These are phyloP conservation scores for Botrytis tulipae DNA, from an alignment of 2,329 filamentous ascomycete species.

Conservation along the genomic window DNA sequence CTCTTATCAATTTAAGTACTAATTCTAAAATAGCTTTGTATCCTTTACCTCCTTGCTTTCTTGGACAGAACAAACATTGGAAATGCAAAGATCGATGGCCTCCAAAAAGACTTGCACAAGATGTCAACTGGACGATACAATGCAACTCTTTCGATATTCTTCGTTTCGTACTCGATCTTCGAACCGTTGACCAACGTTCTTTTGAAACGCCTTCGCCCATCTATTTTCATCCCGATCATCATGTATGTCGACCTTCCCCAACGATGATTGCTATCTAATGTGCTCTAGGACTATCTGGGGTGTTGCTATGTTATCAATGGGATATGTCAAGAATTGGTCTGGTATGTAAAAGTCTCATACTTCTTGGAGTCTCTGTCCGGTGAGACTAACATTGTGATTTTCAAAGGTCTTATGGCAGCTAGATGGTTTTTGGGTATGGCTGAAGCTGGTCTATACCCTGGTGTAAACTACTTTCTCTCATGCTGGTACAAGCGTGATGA, in stretches of 20 bases:
- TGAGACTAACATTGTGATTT: background rate
- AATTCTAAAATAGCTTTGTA: conserved; percentile 53
- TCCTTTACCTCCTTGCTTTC: conserved; percentile 73
- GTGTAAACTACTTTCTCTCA: conserved; percentile 77
- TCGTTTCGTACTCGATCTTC: conserved; percentile 78
- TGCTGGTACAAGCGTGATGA: conserved; percentile 74
- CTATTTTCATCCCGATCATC: conserved; percentile 76
- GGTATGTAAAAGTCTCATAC: conserved; percentile 7
- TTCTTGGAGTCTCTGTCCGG: background rate
- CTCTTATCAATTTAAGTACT: background rate
- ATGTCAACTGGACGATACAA: conserved; percentile 70
- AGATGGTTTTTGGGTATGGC: conserved; percentile 65
- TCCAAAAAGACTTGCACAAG: conserved; percentile 57
- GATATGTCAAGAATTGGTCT: conserved; percentile 36
- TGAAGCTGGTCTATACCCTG: conserved; percentile 74
- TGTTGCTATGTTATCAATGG: conserved; percentile 58
- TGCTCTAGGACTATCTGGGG: conserved; percentile 60
- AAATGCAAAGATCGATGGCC: conserved; percentile 62
- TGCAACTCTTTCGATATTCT: conserved; percentile 75
- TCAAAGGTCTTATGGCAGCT: conserved; percentile 32
- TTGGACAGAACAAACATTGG: conserved; percentile 78
- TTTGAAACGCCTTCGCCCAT: conserved; percentile 69
- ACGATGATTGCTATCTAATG: conserved; percentile 6
- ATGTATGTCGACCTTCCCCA: conserved; percentile 55
- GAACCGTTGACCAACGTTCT: conserved; percentile 74